phyloP scores from a whole-genome alignment of 73 alveolate species.

The Breviolum minutum region DNA sequence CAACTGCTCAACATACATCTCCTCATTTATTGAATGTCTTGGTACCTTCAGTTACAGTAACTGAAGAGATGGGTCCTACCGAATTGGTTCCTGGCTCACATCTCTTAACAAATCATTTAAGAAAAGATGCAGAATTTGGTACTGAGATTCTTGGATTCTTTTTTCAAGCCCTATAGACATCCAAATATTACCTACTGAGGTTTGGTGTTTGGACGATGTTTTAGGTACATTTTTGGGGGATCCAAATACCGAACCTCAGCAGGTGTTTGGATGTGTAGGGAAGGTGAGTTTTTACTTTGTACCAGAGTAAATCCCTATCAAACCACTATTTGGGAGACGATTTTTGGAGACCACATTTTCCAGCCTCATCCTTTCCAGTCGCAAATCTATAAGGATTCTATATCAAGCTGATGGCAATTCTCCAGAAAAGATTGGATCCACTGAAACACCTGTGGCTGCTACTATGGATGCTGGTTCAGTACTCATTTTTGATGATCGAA shows the following conservation, averaged over 20 bases:
- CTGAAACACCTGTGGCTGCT: constrained; percentile 44
- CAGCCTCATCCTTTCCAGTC: too few relatives aligned
- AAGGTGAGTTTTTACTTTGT: too few relatives aligned
- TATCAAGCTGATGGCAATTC: constrained; percentile 34
- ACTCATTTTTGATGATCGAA: constrained; percentile 75
- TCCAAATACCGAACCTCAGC: too few relatives aligned
- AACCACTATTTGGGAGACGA: too few relatives aligned
- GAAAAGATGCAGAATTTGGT: background rate
- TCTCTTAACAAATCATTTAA: constrained; percentile 46
- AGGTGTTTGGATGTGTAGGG: too few relatives aligned
- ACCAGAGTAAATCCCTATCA: too few relatives aligned
- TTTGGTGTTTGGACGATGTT: too few relatives aligned
- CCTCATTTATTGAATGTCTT: constrained; percentile 66
- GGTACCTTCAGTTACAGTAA: constrained; percentile 12
- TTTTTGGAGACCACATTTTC: too few relatives aligned
- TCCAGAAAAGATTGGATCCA: constrained; percentile 42
- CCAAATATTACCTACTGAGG: too few relatives aligned
- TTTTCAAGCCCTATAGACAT: too few relatives aligned
- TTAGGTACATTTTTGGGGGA: too few relatives aligned
- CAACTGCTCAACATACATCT: background rate
- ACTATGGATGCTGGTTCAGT: constrained; percentile 58
- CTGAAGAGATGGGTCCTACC: constrained; percentile 58
- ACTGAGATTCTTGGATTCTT: constrained; percentile 24
- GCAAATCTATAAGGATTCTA: background rate
- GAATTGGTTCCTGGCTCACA: constrained; percentile 78